Base-by-base conservation (phyloP, 768 basidiomycete genomes). In the Peribolospora baueri region DNA sequence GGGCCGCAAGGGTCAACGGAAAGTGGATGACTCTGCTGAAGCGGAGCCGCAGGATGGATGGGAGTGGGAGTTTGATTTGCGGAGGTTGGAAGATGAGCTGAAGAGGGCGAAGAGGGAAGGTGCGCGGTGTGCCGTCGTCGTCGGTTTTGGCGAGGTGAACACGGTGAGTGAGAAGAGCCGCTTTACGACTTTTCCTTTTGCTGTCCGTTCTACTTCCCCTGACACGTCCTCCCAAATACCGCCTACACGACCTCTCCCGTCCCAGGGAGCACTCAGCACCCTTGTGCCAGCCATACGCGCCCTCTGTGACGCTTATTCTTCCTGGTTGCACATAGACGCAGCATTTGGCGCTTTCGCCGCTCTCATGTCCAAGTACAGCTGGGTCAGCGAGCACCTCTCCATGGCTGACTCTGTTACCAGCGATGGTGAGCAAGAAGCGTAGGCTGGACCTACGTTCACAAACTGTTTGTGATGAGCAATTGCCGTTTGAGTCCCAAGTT, bases 261-360 rank as follows among this genome's bases (percentile, higher is more conserved):
- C 42, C 42, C 46, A 63, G 61, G 67, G 70, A 9, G 69, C 64
- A 3, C 68, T 70, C 57, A 66, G 65, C 7, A 56, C 60, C 4
- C 61, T 66, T 14, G 58, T 70, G 38, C 61, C 55, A 7, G 53
- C 57, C 0, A 60, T 72, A 5, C 61, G 69, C 7, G 54, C 50
- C 10, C 60, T 73, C 11, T 71, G 69, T 52, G 67, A 66, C 56
- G 39, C 48, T 14, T 69, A 68, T 56, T 61, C 56, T 9, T 69
- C 68, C 0, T 72, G 71, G 71, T 57, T 73, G 3, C 71, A 72
- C 60, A 64, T 71, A 38, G 72, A 73, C 58, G 71, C 67, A 68
- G 72, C 72, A 3, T 73, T 73, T 52, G 70, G 68, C 5, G 71
- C 68, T 1, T 72, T 72, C 47, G 71, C 67, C 0, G 60, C 63